Conservation (phyloP, 2,329 filamentous ascomycete genomes). For the Cladosporium sp. region DNA sequence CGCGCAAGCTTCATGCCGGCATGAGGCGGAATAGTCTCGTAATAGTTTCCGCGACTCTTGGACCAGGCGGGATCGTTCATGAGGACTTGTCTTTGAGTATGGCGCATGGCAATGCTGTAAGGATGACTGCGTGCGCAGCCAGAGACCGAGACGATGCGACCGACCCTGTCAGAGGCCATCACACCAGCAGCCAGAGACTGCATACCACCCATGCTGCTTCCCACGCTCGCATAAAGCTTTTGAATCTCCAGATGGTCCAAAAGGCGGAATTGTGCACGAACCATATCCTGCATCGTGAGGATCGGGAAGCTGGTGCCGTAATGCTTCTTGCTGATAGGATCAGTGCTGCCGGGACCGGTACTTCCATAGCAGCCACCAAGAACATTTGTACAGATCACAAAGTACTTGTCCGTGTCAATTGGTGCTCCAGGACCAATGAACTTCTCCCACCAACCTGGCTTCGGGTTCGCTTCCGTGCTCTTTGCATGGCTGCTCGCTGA, state of each 20-base stretch:
- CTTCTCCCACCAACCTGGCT: slow-evolving; percentile 97
- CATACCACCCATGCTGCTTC: slow-evolving; percentile 98
- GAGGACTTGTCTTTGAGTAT: slow-evolving; percentile 92
- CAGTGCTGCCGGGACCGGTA: slow-evolving; percentile 82
- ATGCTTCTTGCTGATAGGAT: slow-evolving; percentile 79
- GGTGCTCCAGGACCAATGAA: slow-evolving; percentile 88
- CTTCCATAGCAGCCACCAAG: slow-evolving; percentile 94
- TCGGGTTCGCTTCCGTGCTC: slow-evolving; percentile 79
- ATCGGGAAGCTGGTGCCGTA: slow-evolving; percentile 97
- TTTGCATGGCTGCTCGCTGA: slow-evolving; percentile 97
- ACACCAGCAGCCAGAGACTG: slow-evolving; percentile 85
- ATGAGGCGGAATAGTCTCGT: slow-evolving; percentile 81
- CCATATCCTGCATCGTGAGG: slow-evolving; percentile 95
- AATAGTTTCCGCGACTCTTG: slow-evolving; percentile 75
- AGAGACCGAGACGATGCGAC: slow-evolving; percentile 80
- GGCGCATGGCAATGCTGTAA: slow-evolving; percentile 97
- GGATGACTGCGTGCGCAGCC: slow-evolving; percentile 93
- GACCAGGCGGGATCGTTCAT: slow-evolving; percentile 98
- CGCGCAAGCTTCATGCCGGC: slow-evolving; percentile 96
- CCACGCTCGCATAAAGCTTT: slow-evolving; percentile 85
- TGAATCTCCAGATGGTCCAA: slow-evolving; percentile 73
- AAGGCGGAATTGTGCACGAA: slow-evolving; percentile 86
- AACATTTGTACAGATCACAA: slow-evolving; percentile 94
- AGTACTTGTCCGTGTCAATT: slow-evolving; percentile 86
- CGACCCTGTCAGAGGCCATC: slow-evolving; percentile 76